These are phyloP conservation scores for Aspergillus egyptiacus DNA, from an alignment of 495 filamentous ascomycete genomes.

Conservation along the genomic window DNA sequence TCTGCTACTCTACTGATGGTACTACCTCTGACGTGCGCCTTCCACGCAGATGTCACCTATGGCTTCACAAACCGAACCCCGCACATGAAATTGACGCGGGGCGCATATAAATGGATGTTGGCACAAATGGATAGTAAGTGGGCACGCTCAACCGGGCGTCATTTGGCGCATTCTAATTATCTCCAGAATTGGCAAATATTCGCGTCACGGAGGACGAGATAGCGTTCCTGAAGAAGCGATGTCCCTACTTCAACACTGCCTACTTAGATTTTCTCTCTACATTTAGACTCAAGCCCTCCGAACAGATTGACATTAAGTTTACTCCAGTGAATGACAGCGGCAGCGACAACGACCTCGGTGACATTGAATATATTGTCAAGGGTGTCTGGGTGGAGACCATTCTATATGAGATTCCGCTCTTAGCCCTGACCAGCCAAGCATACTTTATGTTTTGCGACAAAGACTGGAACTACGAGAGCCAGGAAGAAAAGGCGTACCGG, in stretches of 20 bases:
- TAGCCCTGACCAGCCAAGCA: conserved; percentile 87
- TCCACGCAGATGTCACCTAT: conserved; percentile 69
- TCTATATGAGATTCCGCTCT: conserved; percentile 91
- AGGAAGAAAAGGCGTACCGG: conserved; percentile 72
- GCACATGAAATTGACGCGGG: conserved; percentile 79
- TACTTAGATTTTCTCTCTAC: conserved; percentile 76
- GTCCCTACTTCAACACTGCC: conserved; percentile 68
- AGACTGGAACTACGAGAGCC: conserved; percentile 79
- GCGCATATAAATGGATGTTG: conserved; percentile 79
- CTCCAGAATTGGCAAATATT: conserved; percentile 69
- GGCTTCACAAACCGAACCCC: conserved; percentile 92
- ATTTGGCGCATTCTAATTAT: conserved; percentile 2
- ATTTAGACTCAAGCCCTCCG: conserved; percentile 71
- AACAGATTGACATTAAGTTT: conserved; percentile 73
- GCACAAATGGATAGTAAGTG: conserved; percentile 70
- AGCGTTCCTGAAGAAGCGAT: conserved; percentile 67
- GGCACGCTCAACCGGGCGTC: too few relatives aligned
- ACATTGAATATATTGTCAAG: conserved; percentile 63
- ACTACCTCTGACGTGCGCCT: neutral
- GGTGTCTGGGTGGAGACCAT: conserved; percentile 94
- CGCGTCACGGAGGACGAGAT: conserved; percentile 71
- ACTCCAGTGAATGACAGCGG: conserved; percentile 57
- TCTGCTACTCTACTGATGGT: neutral
- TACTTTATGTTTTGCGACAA: conserved; percentile 93
- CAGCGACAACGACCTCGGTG: conserved; percentile 64